These are phyloP conservation scores for Pterocarpus macrocarpus DNA, from an alignment of 306 rosid species.

Conservation along the genomic window DNA sequence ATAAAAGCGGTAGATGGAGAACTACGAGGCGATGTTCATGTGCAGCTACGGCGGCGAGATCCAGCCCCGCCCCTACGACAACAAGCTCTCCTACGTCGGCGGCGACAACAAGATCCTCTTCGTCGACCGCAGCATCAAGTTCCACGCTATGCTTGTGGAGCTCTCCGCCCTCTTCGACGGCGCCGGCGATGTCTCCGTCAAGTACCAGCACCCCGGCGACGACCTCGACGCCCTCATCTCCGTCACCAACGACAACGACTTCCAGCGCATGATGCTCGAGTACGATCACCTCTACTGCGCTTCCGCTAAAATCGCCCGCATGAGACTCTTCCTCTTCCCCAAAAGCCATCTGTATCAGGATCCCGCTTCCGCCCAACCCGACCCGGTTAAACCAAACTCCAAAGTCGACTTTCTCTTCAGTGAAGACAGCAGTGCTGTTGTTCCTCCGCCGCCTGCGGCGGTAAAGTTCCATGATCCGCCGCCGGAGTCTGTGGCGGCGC, in stretches of 20 bases:
- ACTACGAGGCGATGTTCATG: constrained; percentile 80
- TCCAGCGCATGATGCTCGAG: constrained; percentile 95
- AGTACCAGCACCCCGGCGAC: constrained; percentile 97
- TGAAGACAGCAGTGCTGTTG: too few species aligned
- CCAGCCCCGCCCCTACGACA: constrained; percentile 86
- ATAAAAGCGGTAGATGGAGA: neutral
- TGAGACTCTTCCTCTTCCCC: constrained; percentile 76
- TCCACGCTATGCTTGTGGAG: constrained; percentile 59
- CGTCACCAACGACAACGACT: constrained; percentile 87
- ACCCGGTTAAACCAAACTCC: constrained; percentile 49
- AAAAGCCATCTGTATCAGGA: too few species aligned
- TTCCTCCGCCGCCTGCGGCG: too few species aligned
- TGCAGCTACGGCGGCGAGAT: constrained; percentile 96
- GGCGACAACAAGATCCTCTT: constrained; percentile 93
- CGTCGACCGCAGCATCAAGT: constrained; percentile 75
- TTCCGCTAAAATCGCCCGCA: constrained; percentile 70
- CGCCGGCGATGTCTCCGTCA: constrained; percentile 61
- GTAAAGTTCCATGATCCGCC: too few species aligned
- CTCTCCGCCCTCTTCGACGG: constrained; percentile 65
- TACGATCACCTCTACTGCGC: constrained; percentile 83
- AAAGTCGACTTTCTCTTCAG: neutral
- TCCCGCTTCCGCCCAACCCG: constrained; percentile 16
- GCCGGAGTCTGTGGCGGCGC: too few species aligned
- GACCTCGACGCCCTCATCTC: constrained; percentile 89
- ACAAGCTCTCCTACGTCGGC: constrained; percentile 83